phyloP scores from a whole-genome alignment of 2,329 filamentous ascomycete species.

The Exophiala xenobiotica region DNA sequence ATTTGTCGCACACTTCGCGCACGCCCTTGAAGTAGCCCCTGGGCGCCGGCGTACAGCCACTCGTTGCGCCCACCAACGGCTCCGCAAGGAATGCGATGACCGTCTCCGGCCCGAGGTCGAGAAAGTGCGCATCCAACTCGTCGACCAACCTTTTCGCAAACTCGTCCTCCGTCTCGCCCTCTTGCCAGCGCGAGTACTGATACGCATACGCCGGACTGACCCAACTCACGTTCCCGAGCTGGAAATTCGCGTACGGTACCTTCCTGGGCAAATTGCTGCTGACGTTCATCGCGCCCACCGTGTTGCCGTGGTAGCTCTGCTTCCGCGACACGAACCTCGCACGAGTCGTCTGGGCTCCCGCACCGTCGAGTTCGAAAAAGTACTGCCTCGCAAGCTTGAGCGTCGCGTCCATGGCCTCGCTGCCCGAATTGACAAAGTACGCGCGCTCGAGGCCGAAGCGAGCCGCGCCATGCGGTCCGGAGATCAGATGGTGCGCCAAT shows the following conservation, averaged over 20 bases:
- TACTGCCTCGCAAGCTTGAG: slow-evolving; percentile 53
- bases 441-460: slow-evolving; percentile 48
- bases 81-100: slow-evolving; percentile 54
- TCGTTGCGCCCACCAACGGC: slow-evolving; percentile 50
- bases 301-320: slow-evolving; percentile 54
- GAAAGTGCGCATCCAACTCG: slow-evolving; percentile 52
- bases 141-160: slow-evolving; percentile 44
- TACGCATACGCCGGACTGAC: slow-evolving; percentile 36
- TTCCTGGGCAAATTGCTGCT: slow-evolving; percentile 38
- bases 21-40: slow-evolving; percentile 57
- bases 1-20: slow-evolving; percentile 54
- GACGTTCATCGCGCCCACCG: slow-evolving; percentile 47
- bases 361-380: slow-evolving; percentile 38
- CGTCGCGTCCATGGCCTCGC: slow-evolving; percentile 51
- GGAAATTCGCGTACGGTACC: slow-evolving; percentile 35
- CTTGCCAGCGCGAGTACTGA: slow-evolving; percentile 38
- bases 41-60: slow-evolving; percentile 54
- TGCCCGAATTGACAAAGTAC: slow-evolving; percentile 61
- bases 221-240: slow-evolving; percentile 27
- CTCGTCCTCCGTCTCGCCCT: slow-evolving; percentile 40
- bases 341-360: slow-evolving; percentile 33
- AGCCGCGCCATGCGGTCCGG: slow-evolving; percentile 43
- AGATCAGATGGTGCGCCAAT: slow-evolving; percentile 51
- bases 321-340: slow-evolving; percentile 46
- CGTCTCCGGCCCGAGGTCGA: slow-evolving; percentile 46